Evolutionary conservation across 768 basidiomycete genomes (phyloP).

Genomic region (Trichaptum fuscoviolaceum): DNA sequence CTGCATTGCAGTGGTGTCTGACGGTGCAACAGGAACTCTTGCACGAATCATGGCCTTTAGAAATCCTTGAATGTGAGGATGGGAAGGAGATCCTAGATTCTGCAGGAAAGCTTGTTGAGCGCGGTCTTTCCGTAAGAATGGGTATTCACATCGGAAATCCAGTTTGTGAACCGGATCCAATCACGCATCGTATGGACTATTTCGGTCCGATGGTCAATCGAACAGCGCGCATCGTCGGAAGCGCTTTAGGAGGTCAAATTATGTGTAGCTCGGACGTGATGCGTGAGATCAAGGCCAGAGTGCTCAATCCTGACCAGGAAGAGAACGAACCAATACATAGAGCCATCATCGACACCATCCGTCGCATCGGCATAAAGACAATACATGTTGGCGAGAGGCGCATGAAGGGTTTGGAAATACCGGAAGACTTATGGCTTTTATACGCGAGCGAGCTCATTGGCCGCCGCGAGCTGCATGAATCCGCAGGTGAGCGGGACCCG

Average conservation of each 20-base stretch:
- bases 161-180: constrained; percentile 84
- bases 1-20: constrained; percentile 88
- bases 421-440: constrained; percentile 79
- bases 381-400: constrained; percentile 83
- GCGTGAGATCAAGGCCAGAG: constrained; percentile 65
- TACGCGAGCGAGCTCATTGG: constrained; percentile 73
- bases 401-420: constrained; percentile 90
- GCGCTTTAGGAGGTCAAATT: constrained; percentile 89
- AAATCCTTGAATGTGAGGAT: constrained; percentile 89
- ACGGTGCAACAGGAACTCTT: constrained; percentile 81
- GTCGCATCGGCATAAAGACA: constrained; percentile 62
- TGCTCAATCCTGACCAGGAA: constrained; percentile 56
- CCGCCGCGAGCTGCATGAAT: constrained; percentile 54
- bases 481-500: constrained; percentile 25
- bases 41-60: constrained; percentile 83
- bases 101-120: constrained; percentile 62
- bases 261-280: constrained; percentile 86
- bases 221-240: constrained; percentile 75
- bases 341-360: constrained; percentile 70
- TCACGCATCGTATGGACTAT: constrained; percentile 96
- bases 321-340: constrained; percentile 51
- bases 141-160: constrained; percentile 93
- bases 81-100: constrained; percentile 73
- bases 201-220: constrained; percentile 96
- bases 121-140: constrained; percentile 94